phyloP scores from a whole-genome alignment of 2,329 filamentous ascomycete genomes.

The Beauveria sp. region DNA sequence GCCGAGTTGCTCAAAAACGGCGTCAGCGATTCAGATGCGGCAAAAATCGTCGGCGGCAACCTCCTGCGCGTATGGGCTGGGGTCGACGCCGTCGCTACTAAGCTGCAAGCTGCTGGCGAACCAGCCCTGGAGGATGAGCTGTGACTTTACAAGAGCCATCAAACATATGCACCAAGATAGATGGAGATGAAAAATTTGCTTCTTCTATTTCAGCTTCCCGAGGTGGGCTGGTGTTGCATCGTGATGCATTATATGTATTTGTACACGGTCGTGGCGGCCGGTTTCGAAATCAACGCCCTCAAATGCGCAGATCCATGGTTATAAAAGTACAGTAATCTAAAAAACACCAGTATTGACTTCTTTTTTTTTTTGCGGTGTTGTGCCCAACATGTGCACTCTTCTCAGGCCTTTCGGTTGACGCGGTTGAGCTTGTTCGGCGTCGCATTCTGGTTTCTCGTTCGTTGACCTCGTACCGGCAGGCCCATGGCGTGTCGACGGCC shows the following conservation, averaged over 20 bases:
- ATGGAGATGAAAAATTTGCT: background rate
- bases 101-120: conserved; percentile 53
- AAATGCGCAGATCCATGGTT: background rate
- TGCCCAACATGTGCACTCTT: background rate
- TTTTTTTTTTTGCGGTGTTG: background rate
- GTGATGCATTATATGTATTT: background rate
- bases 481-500: conserved; percentile 89
- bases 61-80: conserved; percentile 76
- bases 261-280: conserved; percentile 1
- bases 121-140: conserved; percentile 48
- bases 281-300: background rate
- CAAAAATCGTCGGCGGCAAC: conserved; percentile 72
- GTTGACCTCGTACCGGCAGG: conserved; percentile 84
- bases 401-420: conserved; percentile 34
- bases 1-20: conserved; percentile 66
- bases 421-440: conserved; percentile 56
- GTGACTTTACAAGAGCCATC: background rate
- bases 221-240: background rate
- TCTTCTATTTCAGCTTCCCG: background rate
- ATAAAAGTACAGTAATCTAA: conserved; percentile 5
- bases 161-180: background rate
- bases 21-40: conserved; percentile 64
- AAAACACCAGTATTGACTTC: background rate
- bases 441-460: conserved; percentile 66
- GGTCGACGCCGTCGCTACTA: conserved; percentile 62